Percentiles rank a stretch among this genome's conserved stretches.
phyloP scores from a whole-genome alignment of 345 rosid genomes.

The Arabis hirsuta region DNA sequence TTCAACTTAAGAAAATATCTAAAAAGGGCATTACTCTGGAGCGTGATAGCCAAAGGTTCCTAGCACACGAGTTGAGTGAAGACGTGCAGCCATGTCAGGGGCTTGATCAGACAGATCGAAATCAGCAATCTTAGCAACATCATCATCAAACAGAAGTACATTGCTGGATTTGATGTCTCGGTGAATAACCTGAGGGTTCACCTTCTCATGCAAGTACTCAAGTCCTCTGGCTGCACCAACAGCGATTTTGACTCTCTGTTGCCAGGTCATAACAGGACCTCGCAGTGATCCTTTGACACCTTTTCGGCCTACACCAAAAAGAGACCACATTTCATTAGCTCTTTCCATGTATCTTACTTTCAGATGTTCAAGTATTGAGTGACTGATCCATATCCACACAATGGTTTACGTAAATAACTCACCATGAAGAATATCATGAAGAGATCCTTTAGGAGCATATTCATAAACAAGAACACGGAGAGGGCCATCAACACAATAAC shows the following conservation, averaged over 20 bases:
- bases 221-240: conserved; percentile 92
- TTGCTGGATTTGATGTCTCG: conserved; percentile 93
- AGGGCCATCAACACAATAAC: conserved; percentile 80
- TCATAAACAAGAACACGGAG: conserved; percentile 86
- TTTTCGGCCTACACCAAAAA: conserved; percentile 64
- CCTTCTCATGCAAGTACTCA: conserved; percentile 92
- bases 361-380: not conserved
- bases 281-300: conserved; percentile 88
- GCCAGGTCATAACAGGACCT: conserved; percentile 86
- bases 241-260: conserved; percentile 91
- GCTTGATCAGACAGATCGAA: conserved; percentile 94
- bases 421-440: conserved; percentile 90
- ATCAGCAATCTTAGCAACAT: conserved; percentile 89
- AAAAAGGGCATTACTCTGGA: conserved; percentile 74
- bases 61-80: conserved; percentile 91
- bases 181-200: conserved; percentile 73
- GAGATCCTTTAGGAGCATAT: conserved; percentile 87
- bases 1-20: not conserved
- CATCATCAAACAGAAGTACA: conserved; percentile 76
- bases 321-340: conserved; percentile 7
- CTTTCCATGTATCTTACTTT: not conserved
- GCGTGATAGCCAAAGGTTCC: conserved; percentile 99
- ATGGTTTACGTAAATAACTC: conserved; percentile 26
- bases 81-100: conserved; percentile 89
- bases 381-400: conserved; percentile 14